These are phyloP conservation scores for Aspergillus sp. DNA, from an alignment of 2,329 filamentous ascomycete species.

Conservation along the genomic window DNA sequence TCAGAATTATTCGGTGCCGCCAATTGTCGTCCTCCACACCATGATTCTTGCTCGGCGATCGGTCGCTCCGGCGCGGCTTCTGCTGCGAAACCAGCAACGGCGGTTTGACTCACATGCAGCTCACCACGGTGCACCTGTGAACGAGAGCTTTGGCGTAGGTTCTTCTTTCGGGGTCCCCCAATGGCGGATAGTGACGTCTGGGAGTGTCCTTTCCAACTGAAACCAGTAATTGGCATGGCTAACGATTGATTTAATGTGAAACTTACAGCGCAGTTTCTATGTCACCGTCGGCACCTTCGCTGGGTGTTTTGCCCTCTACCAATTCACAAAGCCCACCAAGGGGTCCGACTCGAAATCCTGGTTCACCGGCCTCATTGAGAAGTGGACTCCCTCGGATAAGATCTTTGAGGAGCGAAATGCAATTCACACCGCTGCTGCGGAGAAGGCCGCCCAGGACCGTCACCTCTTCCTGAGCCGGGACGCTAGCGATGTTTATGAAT, in stretches of 20 bases:
- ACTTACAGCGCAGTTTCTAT: constrained; percentile 49
- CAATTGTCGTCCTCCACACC: constrained; percentile 33
- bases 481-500: constrained; percentile 47
- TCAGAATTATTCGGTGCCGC: constrained; percentile 30
- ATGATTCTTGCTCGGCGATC: constrained; percentile 46
- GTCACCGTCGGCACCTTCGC: constrained; percentile 45
- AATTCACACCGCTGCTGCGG: constrained; percentile 60
- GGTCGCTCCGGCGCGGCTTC: constrained; percentile 35
- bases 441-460: constrained; percentile 63
- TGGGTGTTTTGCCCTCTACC: constrained; percentile 45
- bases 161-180: constrained; percentile 10
- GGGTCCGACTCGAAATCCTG: constrained; percentile 40
- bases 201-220: constrained; percentile 9
- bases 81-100: constrained; percentile 44
- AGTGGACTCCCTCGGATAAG: constrained; percentile 55
- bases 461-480: constrained; percentile 56
- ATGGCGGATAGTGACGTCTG: neutral
- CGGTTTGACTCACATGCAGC: constrained; percentile 46
- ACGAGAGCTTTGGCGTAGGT: constrained; percentile 49
- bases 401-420: constrained; percentile 58
- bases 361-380: constrained; percentile 52
- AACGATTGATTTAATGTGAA: constrained; percentile 15
- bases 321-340: constrained; percentile 37
- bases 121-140: constrained; percentile 44
- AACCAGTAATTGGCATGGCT: constrained; percentile 10